A percentile compares a stretch with the other conserved stretches of the same genome.
phyloP scores from a whole-genome alignment of 192 early-diverging fungal species.

The Backusella sp. region DNA sequence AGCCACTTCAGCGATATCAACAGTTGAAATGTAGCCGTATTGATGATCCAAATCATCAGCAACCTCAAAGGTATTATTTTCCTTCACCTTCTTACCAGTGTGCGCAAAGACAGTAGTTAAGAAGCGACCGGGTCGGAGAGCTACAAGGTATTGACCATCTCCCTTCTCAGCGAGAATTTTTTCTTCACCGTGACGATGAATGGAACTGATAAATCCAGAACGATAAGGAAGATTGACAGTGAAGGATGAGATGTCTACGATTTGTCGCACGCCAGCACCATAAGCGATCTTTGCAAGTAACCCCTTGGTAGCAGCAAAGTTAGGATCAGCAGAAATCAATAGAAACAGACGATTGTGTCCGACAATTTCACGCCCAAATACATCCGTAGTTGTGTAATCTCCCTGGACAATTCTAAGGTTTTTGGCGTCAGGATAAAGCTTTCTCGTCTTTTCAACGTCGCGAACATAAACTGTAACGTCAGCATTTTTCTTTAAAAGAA shows the following conservation, averaged over 20 bases:
- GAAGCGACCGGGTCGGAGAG: slow-evolving; percentile 23
- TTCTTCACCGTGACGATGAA: slow-evolving; percentile 2
- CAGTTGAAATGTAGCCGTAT: slow-evolving; percentile 14
- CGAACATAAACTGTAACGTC: slow-evolving; percentile 8
- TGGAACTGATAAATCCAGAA: slow-evolving; percentile 3
- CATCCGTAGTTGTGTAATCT: background rate
- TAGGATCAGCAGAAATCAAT: background rate
- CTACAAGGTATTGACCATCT: background rate
- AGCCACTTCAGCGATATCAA: slow-evolving; percentile 17
- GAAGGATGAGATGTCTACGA: slow-evolving; percentile 25
- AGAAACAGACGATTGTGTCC: slow-evolving; percentile 22
- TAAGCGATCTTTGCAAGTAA: slow-evolving; percentile 11
- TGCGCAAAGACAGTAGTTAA: background rate
- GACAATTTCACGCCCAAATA: background rate
- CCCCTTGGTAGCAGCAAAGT: background rate
- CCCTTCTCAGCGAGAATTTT: background rate
- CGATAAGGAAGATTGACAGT: slow-evolving; percentile 2
- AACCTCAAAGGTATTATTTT: background rate
- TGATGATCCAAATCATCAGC: background rate
- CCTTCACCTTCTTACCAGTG: background rate
- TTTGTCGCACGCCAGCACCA: slow-evolving; percentile 24
- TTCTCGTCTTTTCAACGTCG: background rate
- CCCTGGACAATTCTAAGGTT: slow-evolving; percentile 14
- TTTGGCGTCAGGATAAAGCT: background rate
- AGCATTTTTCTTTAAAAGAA: slow-evolving; percentile 10